A percentile compares a stretch with the other conserved stretches of the same genome.
These are phyloP conservation scores for Hanseniaspora thailandica DNA, from an alignment of 805 yeast species.

Conservation along the genomic window DNA sequence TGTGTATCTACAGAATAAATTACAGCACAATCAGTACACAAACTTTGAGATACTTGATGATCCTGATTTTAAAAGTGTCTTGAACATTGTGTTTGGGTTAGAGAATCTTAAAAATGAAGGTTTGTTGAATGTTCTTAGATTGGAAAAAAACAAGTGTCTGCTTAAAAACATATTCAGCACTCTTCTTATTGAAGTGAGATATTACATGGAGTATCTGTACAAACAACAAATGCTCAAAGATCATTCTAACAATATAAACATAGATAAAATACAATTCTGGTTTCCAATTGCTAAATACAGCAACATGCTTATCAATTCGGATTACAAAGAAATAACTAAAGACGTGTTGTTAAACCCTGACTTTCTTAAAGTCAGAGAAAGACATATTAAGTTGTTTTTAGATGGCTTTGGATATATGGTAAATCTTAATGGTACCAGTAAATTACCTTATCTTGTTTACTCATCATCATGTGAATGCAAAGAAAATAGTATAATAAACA, in stretches of 20 bases:
- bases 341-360: neutral
- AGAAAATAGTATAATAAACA: slow-evolving; percentile 28
- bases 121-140: neutral
- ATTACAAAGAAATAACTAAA: neutral
- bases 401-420: slow-evolving; percentile 23
- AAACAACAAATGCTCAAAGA: neutral
- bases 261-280: neutral
- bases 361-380: neutral
- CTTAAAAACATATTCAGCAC: neutral
- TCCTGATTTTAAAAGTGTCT: neutral
- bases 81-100: neutral
- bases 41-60: neutral
- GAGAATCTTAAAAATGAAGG: neutral
- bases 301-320: neutral
- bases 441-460: slow-evolving; percentile 35
- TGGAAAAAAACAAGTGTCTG: neutral
- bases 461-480: slow-evolving; percentile 34
- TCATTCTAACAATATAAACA: no score
- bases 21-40: neutral
- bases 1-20: neutral
- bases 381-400: slow-evolving; percentile 9
- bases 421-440: slow-evolving; percentile 30
- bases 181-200: neutral
- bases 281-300: neutral
- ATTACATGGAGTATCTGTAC: neutral